Conservation (phyloP, 1,284 basidiomycete genomes). For the Inonotus hispidus region DNA sequence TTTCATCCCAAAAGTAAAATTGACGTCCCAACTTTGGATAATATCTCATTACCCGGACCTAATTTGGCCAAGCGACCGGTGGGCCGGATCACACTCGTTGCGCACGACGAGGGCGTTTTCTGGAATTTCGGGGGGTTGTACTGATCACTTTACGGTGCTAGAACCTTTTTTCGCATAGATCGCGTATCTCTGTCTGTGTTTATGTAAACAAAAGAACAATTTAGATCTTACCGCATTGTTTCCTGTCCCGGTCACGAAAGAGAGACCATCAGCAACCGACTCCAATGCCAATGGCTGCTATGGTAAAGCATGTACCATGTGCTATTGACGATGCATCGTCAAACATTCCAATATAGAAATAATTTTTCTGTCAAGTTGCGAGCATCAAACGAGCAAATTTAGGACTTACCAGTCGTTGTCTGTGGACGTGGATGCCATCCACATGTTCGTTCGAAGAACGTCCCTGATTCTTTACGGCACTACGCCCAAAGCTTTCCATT, state of each 20-base stretch:
- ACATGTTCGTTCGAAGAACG: not conserved
- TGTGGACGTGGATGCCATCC: not conserved
- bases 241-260: constrained; percentile 1
- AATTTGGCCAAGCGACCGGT: constrained; percentile 4
- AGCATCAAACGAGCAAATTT: not conserved
- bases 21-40: constrained; percentile 1
- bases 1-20: constrained; percentile 7
- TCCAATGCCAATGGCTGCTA: not conserved
- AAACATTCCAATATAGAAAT: not conserved
- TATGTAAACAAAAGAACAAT: constrained; percentile 11
- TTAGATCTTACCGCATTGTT: not conserved
- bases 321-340: not conserved
- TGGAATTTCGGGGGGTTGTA: constrained; percentile 8
- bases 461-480: not conserved
- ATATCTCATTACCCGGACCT: not conserved
- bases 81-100: constrained; percentile 6
- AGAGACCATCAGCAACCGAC: not conserved
- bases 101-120: not conserved
- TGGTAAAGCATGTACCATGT: not conserved
- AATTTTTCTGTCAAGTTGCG: not conserved
- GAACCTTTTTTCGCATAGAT: constrained; percentile 5
- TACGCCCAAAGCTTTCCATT: not conserved
- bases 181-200: constrained; percentile 1
- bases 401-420: not conserved
- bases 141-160: constrained; percentile 3